A percentile compares a stretch with the other conserved stretches of the same genome.
Evolutionary conservation across 805 yeast species (phyloP).

Genomic region (Candida ipomoeae): DNA sequence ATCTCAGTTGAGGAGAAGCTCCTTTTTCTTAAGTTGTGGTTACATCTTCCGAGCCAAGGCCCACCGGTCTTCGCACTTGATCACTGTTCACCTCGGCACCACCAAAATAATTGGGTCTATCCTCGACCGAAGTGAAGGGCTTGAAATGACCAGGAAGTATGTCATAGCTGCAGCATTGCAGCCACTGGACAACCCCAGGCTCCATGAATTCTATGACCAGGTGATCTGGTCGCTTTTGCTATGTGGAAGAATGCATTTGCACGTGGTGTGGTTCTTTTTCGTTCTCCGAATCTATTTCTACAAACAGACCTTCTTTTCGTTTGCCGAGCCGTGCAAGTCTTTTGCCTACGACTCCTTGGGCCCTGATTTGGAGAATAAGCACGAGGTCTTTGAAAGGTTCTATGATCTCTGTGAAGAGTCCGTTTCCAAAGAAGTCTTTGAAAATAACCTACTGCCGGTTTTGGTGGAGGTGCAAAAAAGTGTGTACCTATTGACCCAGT

Average conservation of each 20-base stretch:
- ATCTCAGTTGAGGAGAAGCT: conserved; percentile 9
- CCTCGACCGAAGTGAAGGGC: conserved; percentile 1
- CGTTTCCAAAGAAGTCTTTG: background rate
- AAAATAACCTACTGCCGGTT: conserved; percentile 2
- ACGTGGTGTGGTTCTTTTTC: conserved; percentile 8
- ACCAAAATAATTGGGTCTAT: background rate
- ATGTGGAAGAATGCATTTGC: conserved; percentile 10
- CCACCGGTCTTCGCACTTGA: background rate
- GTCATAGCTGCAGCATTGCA: conserved; percentile 13
- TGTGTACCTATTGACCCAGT: background rate
- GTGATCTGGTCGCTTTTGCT: conserved; percentile 16
- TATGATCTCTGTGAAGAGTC: conserved; percentile 3
- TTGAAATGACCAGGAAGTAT: conserved; percentile 14
- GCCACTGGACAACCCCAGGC: conserved; percentile 12
- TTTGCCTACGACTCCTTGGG: conserved; percentile 1
- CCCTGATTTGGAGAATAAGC: background rate
- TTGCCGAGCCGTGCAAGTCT: conserved; percentile 3
- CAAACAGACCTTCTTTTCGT: conserved; percentile 4
- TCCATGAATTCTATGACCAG: conserved; percentile 11
- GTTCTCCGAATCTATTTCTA: conserved; percentile 8
- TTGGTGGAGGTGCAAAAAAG: conserved; percentile 4
- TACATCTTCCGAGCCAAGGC: conserved; percentile 9
- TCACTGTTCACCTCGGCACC: background rate
- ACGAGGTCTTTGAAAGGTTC: conserved; percentile 3
- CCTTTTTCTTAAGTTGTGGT: conserved; percentile 12